These are phyloP conservation scores for Babesia gibsoni DNA, from an alignment of 169 alveolate species.

Conservation along the genomic window DNA sequence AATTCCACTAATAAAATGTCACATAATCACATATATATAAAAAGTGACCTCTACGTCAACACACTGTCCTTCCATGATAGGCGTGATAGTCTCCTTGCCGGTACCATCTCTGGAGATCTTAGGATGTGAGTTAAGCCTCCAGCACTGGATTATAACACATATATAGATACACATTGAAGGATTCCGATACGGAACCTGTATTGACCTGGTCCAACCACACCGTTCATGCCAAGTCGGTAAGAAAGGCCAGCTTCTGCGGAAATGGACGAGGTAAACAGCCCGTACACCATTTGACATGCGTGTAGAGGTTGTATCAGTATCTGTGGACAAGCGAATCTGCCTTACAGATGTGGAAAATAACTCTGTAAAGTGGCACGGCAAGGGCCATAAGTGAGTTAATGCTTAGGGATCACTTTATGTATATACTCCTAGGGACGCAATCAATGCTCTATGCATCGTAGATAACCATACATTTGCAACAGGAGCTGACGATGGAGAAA, in stretches of 20 bases:
- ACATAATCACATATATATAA: neutral
- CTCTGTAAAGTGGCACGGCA: constrained; percentile 44
- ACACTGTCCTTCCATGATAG: constrained; percentile 35
- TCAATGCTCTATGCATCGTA: constrained; percentile 27
- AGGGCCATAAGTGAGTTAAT: constrained; percentile 41
- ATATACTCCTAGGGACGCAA: constrained; percentile 11
- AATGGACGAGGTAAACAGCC: constrained; percentile 33
- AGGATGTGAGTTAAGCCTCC: constrained; percentile 2
- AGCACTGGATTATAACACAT: neutral
- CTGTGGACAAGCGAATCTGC: constrained; percentile 49
- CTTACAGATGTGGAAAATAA: constrained; percentile 33
- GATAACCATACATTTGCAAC: constrained; percentile 39
- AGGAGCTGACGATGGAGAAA: constrained; percentile 62
- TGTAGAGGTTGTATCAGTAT: constrained; percentile 32
- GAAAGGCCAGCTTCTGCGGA: constrained; percentile 27
- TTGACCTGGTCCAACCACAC: constrained; percentile 7
- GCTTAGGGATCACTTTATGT: neutral
- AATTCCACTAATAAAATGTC: neutral
- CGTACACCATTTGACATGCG: neutral
- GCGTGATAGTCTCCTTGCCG: constrained; percentile 33
- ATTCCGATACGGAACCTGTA: neutral
- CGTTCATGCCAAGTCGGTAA: constrained; percentile 41
- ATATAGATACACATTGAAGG: neutral
- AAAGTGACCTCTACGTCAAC: constrained; percentile 29
- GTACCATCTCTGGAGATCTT: constrained; percentile 38